These are phyloP conservation scores for Penicillium flavigenum DNA, from an alignment of 495 filamentous ascomycete species.

Conservation along the genomic window DNA sequence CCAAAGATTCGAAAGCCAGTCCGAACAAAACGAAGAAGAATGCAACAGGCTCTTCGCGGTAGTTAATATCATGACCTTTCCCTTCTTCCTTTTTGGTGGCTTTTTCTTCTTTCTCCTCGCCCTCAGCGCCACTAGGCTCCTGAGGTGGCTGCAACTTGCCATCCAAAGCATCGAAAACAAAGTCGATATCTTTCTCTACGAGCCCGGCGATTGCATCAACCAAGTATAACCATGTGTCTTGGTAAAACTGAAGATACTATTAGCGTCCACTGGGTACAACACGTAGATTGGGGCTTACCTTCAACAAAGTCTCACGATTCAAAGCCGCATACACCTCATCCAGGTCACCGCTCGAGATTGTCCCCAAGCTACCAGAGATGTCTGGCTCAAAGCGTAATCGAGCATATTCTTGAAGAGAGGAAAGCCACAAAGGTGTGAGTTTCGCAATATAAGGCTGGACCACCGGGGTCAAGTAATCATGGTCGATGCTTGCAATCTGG, in stretches of 20 bases:
- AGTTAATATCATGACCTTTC: conserved; percentile 78
- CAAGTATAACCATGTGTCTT: conserved; percentile 94
- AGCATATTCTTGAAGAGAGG: conserved; percentile 90
- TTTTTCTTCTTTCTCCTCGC: conserved; percentile 49
- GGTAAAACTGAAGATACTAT: conserved; percentile 70
- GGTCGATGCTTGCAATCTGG: conserved; percentile 92
- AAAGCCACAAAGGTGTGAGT: conserved; percentile 89
- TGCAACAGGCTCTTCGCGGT: conserved; percentile 94
- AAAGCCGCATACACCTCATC: conserved; percentile 91
- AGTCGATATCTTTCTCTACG: conserved; percentile 95
- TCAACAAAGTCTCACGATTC: conserved; percentile 88
- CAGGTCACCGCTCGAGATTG: conserved; percentile 68
- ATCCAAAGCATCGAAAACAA: conserved; percentile 95
- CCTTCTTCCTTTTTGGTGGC: conserved; percentile 47
- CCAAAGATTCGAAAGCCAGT: conserved; percentile 92
- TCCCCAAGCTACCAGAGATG: conserved; percentile 81
- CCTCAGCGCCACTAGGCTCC: conserved; percentile 37
- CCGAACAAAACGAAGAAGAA: conserved; percentile 99
- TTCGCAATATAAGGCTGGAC: conserved; percentile 86
- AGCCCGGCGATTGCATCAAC: conserved; percentile 97
- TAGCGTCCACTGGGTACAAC: conserved; percentile 11
- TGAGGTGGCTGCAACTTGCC: conserved; percentile 56
- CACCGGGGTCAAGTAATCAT: conserved; percentile 83
- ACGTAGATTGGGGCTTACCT: conserved; percentile 40
- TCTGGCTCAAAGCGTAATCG: conserved; percentile 93